These are phyloP conservation scores for Ganoderma lingzhi DNA, from an alignment of 1,284 basidiomycete genomes.

Conservation along the genomic window DNA sequence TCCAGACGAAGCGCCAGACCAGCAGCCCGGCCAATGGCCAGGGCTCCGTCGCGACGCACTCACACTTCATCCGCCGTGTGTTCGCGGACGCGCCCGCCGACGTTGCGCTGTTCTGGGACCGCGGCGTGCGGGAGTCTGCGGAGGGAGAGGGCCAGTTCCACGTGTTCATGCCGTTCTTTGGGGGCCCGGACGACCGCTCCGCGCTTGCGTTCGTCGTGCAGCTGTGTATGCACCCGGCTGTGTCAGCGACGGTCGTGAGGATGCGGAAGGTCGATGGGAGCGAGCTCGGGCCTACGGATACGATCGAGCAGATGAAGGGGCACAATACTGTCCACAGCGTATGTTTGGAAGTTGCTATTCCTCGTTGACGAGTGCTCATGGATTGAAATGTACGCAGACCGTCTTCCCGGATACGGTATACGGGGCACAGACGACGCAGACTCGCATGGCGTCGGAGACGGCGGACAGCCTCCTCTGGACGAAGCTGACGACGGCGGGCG, in stretches of 20 bases:
- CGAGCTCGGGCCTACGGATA: constrained; percentile 42
- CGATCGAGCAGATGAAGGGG: constrained; percentile 44
- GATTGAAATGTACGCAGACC: constrained; percentile 44
- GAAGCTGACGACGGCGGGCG: constrained; percentile 50
- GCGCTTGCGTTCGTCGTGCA: constrained; percentile 84
- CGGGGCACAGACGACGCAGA: constrained; percentile 65
- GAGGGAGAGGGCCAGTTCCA: constrained; percentile 56
- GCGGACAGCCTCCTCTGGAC: constrained; percentile 79
- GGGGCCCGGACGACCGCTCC: constrained; percentile 91
- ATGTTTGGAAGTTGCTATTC: background rate
- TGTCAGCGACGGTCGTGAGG: constrained; percentile 77
- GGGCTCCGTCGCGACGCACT: constrained; percentile 66
- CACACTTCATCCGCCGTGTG: constrained; percentile 83
- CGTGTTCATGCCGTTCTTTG: constrained; percentile 89
- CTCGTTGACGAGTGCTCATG: background rate
- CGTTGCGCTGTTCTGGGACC: constrained; percentile 86
- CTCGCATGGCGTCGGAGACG: constrained; percentile 72
- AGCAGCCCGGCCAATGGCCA: constrained; percentile 44
- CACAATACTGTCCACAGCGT: constrained; percentile 23
- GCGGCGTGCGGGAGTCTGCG: constrained; percentile 42
- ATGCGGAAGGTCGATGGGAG: constrained; percentile 54
- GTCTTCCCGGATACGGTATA: constrained; percentile 75
- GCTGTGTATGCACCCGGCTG: constrained; percentile 69
- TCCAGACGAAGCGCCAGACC: constrained; percentile 44
- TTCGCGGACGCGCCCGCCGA: constrained; percentile 74